These are phyloP conservation scores for Kappamyces sp. DNA, from an alignment of 192 early-diverging fungal species.

Conservation along the genomic window DNA sequence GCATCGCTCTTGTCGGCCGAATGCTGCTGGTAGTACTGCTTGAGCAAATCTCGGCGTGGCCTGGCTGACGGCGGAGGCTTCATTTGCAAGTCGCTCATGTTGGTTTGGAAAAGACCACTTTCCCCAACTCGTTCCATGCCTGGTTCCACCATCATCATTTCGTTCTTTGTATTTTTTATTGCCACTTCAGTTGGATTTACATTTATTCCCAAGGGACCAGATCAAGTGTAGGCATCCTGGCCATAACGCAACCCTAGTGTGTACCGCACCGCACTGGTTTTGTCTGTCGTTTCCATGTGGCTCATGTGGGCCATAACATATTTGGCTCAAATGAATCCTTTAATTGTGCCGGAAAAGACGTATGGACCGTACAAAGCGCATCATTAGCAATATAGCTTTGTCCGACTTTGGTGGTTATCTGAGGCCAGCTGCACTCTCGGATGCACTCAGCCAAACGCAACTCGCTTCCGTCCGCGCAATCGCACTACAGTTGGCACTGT, in stretches of 20 bases:
- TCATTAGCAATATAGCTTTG: no score
- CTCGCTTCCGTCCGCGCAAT: conserved; percentile 71
- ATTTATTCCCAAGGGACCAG: conserved; percentile 16
- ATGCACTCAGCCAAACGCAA: conserved; percentile 61
- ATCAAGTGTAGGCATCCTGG: conserved; percentile 5
- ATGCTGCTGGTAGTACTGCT: conserved; percentile 33
- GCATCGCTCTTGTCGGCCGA: background rate
- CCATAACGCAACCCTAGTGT: background rate
- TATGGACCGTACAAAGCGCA: background rate
- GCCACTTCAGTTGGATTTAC: conserved; percentile 9
- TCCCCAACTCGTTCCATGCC: background rate
- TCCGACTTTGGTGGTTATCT: background rate
- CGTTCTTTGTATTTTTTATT: conserved; percentile 12
- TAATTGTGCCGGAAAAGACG: conserved; percentile 15
- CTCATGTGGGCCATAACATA: conserved; percentile 23
- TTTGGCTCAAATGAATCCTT: conserved; percentile 18
- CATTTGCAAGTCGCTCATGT: no score
- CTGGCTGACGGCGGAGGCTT: conserved; percentile 4
- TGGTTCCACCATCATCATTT: conserved; percentile 6
- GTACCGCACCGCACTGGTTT: conserved; percentile 10
- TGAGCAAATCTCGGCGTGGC: conserved; percentile 29
- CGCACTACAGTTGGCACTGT: conserved; percentile 48
- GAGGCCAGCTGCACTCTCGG: background rate
- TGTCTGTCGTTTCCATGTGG: conserved; percentile 16
- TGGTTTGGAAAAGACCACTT: no score